Percentiles rank a stretch among this genome's conserved stretches.
Evolutionary conservation across 805 yeast genomes (phyloP).

Genomic region (Candida succiphila): DNA sequence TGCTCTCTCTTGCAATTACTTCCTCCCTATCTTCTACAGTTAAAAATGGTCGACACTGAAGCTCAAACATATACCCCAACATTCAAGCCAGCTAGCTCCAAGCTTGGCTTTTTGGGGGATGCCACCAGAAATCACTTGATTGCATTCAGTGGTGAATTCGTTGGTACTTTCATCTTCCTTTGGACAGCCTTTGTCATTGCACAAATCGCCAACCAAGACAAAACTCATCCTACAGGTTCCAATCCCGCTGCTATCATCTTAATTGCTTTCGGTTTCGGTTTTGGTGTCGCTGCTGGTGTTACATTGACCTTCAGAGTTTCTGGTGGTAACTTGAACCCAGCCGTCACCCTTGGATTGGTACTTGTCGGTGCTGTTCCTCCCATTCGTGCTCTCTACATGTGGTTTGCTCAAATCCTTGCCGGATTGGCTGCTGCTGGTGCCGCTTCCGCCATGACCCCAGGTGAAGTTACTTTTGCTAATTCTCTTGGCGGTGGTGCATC

Average conservation of each 20-base stretch:
- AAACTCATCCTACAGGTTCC: constrained; percentile 21
- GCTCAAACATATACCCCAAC: constrained; percentile 33
- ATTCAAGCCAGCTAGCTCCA: constrained; percentile 12
- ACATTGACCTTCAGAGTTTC: constrained; percentile 64
- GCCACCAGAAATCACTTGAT: constrained; percentile 48
- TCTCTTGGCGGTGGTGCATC: constrained; percentile 65
- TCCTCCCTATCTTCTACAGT: background rate
- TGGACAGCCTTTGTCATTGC: constrained; percentile 80
- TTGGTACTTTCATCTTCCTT: constrained; percentile 78
- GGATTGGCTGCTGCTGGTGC: constrained; percentile 94
- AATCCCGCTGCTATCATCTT: constrained; percentile 59
- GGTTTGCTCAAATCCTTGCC: constrained; percentile 62
- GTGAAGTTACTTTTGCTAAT: constrained; percentile 61
- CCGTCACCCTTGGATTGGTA: constrained; percentile 69
- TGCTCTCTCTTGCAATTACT: background rate
- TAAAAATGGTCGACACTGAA: constrained; percentile 26
- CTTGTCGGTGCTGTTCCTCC: constrained; percentile 68
- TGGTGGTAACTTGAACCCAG: constrained; percentile 88
- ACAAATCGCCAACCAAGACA: constrained; percentile 56
- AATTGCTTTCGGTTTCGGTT: constrained; percentile 84
- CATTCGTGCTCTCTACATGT: constrained; percentile 55
- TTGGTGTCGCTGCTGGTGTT: constrained; percentile 69
- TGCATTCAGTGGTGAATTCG: constrained; percentile 72
- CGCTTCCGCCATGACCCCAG: constrained; percentile 79
- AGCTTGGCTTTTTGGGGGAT: constrained; percentile 30